Evolutionary conservation across 106 monocot genomes (phyloP).

Genomic region (Agapanthus africanus): DNA sequence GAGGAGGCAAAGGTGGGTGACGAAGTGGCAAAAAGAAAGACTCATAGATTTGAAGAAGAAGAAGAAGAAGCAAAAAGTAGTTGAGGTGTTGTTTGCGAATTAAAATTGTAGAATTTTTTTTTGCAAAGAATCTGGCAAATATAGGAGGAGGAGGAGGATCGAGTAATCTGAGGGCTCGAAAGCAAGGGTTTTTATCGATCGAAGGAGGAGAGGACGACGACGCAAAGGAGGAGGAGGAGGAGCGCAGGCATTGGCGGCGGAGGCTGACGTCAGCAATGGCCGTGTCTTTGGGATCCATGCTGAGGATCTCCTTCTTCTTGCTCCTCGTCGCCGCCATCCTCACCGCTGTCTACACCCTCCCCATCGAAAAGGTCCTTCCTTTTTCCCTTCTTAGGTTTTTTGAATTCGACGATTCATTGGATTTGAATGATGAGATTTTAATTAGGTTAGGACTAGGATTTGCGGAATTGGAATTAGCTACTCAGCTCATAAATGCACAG

Average conservation of each 20-base stretch:
- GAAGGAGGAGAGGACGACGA: slow-evolving; percentile 14
- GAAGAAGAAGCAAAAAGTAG: too few species aligned
- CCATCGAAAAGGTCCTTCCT: slow-evolving; percentile 39
- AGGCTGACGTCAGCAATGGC: slow-evolving; percentile 46
- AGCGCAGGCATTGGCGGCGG: slow-evolving; percentile 49
- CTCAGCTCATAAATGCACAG: not conserved
- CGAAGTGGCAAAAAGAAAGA: too few species aligned
- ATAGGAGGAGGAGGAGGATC: too few species aligned
- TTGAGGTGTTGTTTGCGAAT: too few species aligned
- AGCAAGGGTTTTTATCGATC: slow-evolving; percentile 6
- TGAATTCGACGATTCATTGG: not conserved
- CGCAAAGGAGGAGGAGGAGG: slow-evolving; percentile 22
- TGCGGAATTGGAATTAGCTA: not conserved
- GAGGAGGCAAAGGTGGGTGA: too few species aligned
- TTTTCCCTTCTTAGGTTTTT: not conserved
- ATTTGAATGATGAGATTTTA: too few species aligned
- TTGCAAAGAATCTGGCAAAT: slow-evolving; percentile 47
- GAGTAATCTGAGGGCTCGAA: slow-evolving; percentile 23
- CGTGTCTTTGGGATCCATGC: slow-evolving; percentile 26
- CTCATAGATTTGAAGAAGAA: too few species aligned
- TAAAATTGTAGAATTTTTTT: too few species aligned
- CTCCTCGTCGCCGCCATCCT: slow-evolving; percentile 43
- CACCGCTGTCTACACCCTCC: slow-evolving; percentile 43
- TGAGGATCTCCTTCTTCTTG: slow-evolving; percentile 42
- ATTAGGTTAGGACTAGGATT: too few species aligned